Base-by-base conservation (phyloP, 306 rosid species). In the Vigna reflexopilosa region DNA sequence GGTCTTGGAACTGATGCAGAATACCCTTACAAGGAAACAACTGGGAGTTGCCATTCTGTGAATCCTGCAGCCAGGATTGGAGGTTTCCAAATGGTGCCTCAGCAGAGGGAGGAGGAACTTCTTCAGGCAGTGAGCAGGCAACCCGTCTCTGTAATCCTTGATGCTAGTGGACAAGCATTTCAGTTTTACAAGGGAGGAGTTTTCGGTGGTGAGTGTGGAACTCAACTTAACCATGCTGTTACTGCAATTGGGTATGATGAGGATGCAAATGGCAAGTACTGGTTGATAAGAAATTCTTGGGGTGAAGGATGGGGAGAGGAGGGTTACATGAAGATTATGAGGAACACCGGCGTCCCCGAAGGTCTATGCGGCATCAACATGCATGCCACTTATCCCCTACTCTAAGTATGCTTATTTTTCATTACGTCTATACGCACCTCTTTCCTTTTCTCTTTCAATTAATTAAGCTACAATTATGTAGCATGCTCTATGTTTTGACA, bases 221-320 rank as follows among this genome's bases (percentile, higher is more conserved):
- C 24, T 2, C 0, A 0, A 0, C 20, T 22, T 1, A 59, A 49
- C 79, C 88, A 85, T 38, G 84, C 47, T 7, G 84, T 75, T 2
- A 57, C 80, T 9, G 10, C 11, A 5, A 44, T 82, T 17, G 88
- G 86, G 2, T 85, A 75, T 65, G 82, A 69, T 12, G 42, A 8
- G 16, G 52, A 16, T 11, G 9, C 19, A 16, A 4, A 78, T 50
- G 84, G 84, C 7, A 70, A 64, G 52, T 65, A 75, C 11, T 78
- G 82, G 84, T 40, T 75, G 28, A 0, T 75, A 24, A 85, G 78
- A 65, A 82, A 79, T 9, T 85, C 88, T 0, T 72, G 83, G 71
- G 85, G 87, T 1, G 1, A 15, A 7, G 1, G 1, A 0, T 85
- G 84, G 88, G 88, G 88, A 5, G 77, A 78, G 32, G 22, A 5